Evolutionary conservation across 2,329 filamentous ascomycete genomes (phyloP), one percentile per base, ranked within the genome.

Genomic region (Beauveria medogensis): DNA sequence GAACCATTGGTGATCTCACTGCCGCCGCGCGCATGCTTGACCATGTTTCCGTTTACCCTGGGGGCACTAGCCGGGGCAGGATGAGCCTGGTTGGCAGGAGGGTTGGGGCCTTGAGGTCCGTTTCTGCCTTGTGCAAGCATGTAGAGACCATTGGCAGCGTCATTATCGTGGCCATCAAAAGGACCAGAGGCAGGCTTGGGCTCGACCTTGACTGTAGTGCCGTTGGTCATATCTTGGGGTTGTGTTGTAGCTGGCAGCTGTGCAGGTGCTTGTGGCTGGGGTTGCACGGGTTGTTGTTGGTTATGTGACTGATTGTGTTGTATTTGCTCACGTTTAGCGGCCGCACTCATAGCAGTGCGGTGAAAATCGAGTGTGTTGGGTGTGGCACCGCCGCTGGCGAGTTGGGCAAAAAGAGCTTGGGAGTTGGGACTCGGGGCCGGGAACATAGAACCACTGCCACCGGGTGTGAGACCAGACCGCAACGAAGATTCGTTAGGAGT

Each of bases 401-500:
- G 78, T 66, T 89, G 88, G 63, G 88, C 88, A 74, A 92, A 91
- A 7, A 97, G 77, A 55, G 89, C 89, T 77, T 92, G 88, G 0
- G 91, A 90, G 72, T 90, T 95, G 41, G 91, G 92, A 72, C 90
- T 96, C 2, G 91, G 89, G 59, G 89, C 90, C 61, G 93, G 92
- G 79, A 97, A 97, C 91, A 97, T 97, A 68, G 92, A 96, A 68
- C 92, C 93, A 72, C 92, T 92, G 66, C 93, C 93, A 63, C 94
- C 94, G 54, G 94, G 94, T 58, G 94, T 97, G 66, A 97, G 77
- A 61, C 94, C 94, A 63, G 92, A 94, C 63, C 94, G 84, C 57
- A 97, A 78, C 3, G 91, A 95, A 8, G 93, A 97, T 76, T 99
- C 94, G 84, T 97, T 97, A 1, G 93, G 93, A 4, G 94, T 97